Conservation (phyloP, 2,329 filamentous ascomycete genomes). For the Fusarium verrucosum region DNA sequence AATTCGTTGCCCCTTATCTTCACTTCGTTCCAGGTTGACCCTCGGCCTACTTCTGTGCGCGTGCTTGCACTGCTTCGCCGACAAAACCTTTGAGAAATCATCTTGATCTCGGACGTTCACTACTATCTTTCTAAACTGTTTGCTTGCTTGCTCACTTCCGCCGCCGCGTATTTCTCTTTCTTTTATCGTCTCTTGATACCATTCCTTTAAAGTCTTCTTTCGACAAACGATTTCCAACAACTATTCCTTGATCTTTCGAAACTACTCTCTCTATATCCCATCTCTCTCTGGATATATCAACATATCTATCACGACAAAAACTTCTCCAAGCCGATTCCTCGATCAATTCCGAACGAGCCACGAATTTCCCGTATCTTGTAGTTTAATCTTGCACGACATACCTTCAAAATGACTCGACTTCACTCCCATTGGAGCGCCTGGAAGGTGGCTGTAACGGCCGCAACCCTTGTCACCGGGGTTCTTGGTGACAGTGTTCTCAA, state of each 20-base stretch:
- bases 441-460: conserved; percentile 48
- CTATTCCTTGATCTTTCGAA: conserved; percentile 22
- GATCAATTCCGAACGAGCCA: conserved; percentile 32
- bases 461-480: conserved; percentile 56
- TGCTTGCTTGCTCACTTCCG: no score
- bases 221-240: conserved; percentile 26
- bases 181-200: conserved; percentile 39
- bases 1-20: conserved; percentile 39
- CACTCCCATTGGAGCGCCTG: conserved; percentile 45
- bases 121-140: conserved; percentile 23
- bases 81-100: conserved; percentile 37
- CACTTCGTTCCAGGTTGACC: conserved; percentile 63
- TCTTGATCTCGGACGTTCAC: conserved; percentile 32
- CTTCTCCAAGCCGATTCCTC: conserved; percentile 31
- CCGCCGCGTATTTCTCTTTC: conserved; percentile 4
- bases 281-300: conserved; percentile 25
- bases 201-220: conserved; percentile 32
- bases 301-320: conserved; percentile 33
- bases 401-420: conserved; percentile 48
- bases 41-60: conserved; percentile 57
- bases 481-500: conserved; percentile 77
- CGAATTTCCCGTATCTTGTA: conserved; percentile 40
- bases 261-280: conserved; percentile 4
- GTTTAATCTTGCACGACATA: conserved; percentile 31
- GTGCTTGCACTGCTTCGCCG: conserved; percentile 43